A percentile compares a stretch with the other conserved stretches of the same genome.
phyloP scores from a whole-genome alignment of 2,329 filamentous ascomycete genomes.

The Aspergillus phoenicis region DNA sequence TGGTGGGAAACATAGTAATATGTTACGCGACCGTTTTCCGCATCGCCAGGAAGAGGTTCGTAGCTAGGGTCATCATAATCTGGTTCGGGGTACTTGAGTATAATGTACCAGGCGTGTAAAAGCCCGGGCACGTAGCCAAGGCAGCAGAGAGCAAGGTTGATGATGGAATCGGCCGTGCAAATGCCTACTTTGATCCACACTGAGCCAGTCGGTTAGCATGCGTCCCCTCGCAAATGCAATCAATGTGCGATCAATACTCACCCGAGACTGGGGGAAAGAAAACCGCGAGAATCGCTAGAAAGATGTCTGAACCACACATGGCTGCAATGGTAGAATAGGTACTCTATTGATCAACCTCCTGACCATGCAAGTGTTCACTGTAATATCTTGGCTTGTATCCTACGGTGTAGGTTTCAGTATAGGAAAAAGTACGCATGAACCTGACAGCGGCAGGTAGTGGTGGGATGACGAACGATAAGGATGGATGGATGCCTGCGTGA shows the following conservation, averaged over 20 bases:
- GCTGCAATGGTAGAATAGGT: slow-evolving; percentile 16
- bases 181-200: slow-evolving; percentile 97
- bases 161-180: slow-evolving; percentile 87
- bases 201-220: slow-evolving; percentile 45
- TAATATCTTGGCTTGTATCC: neutral
- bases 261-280: slow-evolving; percentile 63
- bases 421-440: neutral
- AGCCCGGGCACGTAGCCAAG: slow-evolving; percentile 83
- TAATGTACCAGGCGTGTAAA: slow-evolving; percentile 97
- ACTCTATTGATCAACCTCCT: slow-evolving; percentile 1
- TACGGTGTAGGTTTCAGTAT: neutral
- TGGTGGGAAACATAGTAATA: slow-evolving; percentile 73
- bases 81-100: slow-evolving; percentile 80
- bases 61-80: slow-evolving; percentile 64
- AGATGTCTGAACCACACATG: slow-evolving; percentile 65
- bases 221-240: slow-evolving; percentile 12
- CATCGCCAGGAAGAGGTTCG: slow-evolving; percentile 58
- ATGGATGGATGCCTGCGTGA: slow-evolving; percentile 15
- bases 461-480: slow-evolving; percentile 19
- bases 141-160: slow-evolving; percentile 88
- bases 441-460: slow-evolving; percentile 1
- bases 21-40: slow-evolving; percentile 58
- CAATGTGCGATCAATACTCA: slow-evolving; percentile 36
- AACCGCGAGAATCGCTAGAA: slow-evolving; percentile 62
- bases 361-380: slow-evolving; percentile 5